These are phyloP conservation scores for Calonectria pseudoreteaudii DNA, from an alignment of 2,329 filamentous ascomycete genomes.

Conservation along the genomic window DNA sequence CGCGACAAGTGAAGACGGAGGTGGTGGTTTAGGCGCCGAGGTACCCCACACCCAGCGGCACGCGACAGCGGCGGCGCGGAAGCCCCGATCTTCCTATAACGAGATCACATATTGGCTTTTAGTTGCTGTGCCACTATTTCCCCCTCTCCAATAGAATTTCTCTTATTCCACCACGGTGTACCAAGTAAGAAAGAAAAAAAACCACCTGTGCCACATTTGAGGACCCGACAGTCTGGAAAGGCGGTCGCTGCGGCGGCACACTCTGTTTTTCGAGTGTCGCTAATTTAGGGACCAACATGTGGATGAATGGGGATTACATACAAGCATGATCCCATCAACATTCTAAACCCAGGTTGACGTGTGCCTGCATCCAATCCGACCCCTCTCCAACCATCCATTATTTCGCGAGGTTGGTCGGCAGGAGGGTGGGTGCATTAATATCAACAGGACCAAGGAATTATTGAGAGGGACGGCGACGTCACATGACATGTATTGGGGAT, in stretches of 20 bases:
- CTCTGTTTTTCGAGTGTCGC: not conserved
- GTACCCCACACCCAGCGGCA: not conserved
- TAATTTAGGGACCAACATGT: not conserved
- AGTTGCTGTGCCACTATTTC: not conserved
- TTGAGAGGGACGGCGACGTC: not conserved
- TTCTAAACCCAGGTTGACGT: not conserved
- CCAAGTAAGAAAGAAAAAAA: not conserved
- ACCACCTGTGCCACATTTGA: not conserved
- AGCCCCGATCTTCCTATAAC: not conserved
- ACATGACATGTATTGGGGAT: not conserved
- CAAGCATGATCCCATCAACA: not conserved
- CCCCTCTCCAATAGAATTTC: not conserved
- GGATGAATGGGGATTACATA: not conserved
- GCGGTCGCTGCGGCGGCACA: not conserved
- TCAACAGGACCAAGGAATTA: not conserved
- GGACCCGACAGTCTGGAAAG: not conserved
- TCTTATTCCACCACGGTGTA: not conserved
- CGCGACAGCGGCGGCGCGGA: not conserved
- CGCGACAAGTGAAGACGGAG: not conserved
- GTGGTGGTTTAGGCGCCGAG: not conserved
- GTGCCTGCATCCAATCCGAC: constrained; percentile 1
- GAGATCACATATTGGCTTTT: not conserved
- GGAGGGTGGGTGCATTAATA: not conserved
- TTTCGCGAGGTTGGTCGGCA: not conserved
- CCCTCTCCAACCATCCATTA: not conserved